Conservation (phyloP, 2,329 filamentous ascomycete species). For the Venturia aucupariae region DNA sequence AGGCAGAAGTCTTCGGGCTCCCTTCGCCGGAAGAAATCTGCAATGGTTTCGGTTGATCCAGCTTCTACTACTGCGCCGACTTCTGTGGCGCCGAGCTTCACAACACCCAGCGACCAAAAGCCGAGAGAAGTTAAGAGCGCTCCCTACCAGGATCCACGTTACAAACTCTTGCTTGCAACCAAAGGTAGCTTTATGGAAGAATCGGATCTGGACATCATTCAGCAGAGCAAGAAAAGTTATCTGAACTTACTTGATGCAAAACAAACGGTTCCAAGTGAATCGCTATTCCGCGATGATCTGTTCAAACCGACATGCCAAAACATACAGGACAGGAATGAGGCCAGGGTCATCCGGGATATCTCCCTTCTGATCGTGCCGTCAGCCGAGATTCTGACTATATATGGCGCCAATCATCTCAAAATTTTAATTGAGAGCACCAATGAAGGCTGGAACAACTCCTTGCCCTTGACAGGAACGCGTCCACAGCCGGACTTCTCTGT, state of each 20-base stretch:
- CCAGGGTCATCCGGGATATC: conserved; percentile 33
- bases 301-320: conserved; percentile 29
- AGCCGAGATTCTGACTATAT: conserved; percentile 25
- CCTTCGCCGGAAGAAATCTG: conserved; percentile 16
- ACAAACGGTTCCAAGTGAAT: conserved; percentile 25
- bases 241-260: conserved; percentile 24
- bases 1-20: conserved; percentile 24
- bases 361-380: conserved; percentile 32
- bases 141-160: conserved; percentile 25
- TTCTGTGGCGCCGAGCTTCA: conserved; percentile 13
- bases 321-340: conserved; percentile 25
- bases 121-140: conserved; percentile 21
- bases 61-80: conserved; percentile 12
- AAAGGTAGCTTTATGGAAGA: conserved; percentile 35
- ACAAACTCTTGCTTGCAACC: conserved; percentile 29
- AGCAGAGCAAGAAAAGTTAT: conserved; percentile 26
- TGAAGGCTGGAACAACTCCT: conserved; percentile 23
- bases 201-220: conserved; percentile 24
- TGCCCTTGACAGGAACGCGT: conserved; percentile 28
- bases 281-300: conserved; percentile 32
- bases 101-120: conserved; percentile 16
- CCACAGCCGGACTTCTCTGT: conserved; percentile 39
- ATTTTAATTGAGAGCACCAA: conserved; percentile 14
- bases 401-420: conserved; percentile 17
- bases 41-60: conserved; percentile 20